Evolutionary conservation across 805 yeast species (phyloP).

Genomic region (Lachancea mirantina): DNA sequence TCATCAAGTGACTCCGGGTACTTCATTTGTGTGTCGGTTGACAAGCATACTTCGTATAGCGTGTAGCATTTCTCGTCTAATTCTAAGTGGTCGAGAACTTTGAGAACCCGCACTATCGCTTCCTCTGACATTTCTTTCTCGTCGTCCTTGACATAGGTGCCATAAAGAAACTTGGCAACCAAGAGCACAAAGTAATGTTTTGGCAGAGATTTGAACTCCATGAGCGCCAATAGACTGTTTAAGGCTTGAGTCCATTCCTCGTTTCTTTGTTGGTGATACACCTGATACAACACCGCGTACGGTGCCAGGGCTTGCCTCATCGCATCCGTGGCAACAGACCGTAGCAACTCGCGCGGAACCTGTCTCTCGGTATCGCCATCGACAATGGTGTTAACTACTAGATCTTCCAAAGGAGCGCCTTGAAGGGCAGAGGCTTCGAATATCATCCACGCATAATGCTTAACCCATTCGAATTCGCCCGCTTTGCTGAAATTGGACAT

Average conservation of each 20-base stretch:
- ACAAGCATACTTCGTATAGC: slow-evolving; percentile 6
- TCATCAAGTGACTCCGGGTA: slow-evolving; percentile 14
- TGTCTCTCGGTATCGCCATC: slow-evolving; percentile 27
- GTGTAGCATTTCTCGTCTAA: slow-evolving; percentile 7
- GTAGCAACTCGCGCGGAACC: slow-evolving; percentile 25
- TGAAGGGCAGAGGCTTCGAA: slow-evolving; percentile 53
- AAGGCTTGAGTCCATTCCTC: slow-evolving; percentile 23
- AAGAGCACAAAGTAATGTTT: slow-evolving; percentile 22
- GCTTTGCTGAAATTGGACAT: slow-evolving; percentile 57
- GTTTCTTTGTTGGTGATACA: slow-evolving; percentile 32
- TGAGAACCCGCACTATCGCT: slow-evolving; percentile 18
- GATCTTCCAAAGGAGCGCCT: slow-evolving; percentile 50
- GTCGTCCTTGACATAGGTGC: slow-evolving; percentile 17
- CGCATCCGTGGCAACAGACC: slow-evolving; percentile 41
- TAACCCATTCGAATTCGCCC: slow-evolving; percentile 45
- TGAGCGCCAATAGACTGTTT: slow-evolving; percentile 16
- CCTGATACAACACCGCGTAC: slow-evolving; percentile 54
- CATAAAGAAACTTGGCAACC: slow-evolving; percentile 23
- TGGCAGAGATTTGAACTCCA: slow-evolving; percentile 27
- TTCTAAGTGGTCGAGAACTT: slow-evolving; percentile 14
- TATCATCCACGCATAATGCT: slow-evolving; percentile 50
- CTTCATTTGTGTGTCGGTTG: slow-evolving; percentile 3
- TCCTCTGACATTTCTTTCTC: slow-evolving; percentile 18
- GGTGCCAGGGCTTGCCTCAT: slow-evolving; percentile 67
- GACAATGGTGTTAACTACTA: slow-evolving; percentile 45